A percentile compares a stretch with the other conserved stretches of the same genome.
Conservation (phyloP, 768 basidiomycete species). For the Tephrocybe sp. region DNA sequence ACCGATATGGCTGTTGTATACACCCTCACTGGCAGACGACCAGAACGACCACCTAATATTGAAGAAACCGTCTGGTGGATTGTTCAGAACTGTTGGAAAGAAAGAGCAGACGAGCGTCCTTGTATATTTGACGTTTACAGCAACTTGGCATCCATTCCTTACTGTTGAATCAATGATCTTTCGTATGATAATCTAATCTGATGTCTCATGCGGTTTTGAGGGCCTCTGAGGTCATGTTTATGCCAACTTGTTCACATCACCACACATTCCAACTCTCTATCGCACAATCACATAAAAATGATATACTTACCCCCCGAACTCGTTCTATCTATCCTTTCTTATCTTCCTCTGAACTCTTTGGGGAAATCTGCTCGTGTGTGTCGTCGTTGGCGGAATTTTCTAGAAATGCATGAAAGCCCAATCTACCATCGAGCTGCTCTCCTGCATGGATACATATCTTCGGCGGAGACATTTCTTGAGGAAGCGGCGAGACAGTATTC, state of each 20-base stretch:
- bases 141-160: conserved; percentile 8
- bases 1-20: not conserved
- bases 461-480: conserved; percentile 22
- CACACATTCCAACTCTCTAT: too few relatives aligned
- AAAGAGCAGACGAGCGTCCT: conserved; percentile 1
- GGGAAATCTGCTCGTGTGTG: conserved; percentile 33
- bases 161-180: not conserved
- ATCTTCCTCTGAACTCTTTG: conserved; percentile 47
- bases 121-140: conserved; percentile 5
- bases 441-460: conserved; percentile 43
- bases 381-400: conserved; percentile 44
- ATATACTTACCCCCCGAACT: conserved; percentile 59
- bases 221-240: too few relatives aligned
- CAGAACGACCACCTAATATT: conserved; percentile 5
- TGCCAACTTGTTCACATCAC: too few relatives aligned
- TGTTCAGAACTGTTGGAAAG: conserved; percentile 8
- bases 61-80: conserved; percentile 6
- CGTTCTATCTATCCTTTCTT: conserved; percentile 43
- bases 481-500: conserved; percentile 30
- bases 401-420: conserved; percentile 40
- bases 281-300: conserved; percentile 18
- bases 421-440: conserved; percentile 61
- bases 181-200: not conserved
- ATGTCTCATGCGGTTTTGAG: not conserved
- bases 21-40: conserved; percentile 1